These are phyloP conservation scores for Staphylotrichum tortipilum DNA, from an alignment of 495 filamentous ascomycete genomes.

Conservation along the genomic window DNA sequence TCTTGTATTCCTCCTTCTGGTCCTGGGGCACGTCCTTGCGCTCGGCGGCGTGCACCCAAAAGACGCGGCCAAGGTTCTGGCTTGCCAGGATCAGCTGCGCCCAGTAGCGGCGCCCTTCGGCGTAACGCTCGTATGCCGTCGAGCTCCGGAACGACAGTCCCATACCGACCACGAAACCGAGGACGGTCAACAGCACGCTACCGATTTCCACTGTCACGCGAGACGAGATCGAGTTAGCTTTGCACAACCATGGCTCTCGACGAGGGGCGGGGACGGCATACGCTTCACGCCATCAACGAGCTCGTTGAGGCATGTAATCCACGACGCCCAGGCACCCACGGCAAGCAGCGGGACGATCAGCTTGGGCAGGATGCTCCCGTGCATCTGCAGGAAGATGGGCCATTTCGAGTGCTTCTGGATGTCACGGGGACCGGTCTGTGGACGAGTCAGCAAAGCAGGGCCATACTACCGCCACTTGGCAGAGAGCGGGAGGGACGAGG, in stretches of 20 bases:
- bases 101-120: conserved; percentile 72
- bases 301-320: conserved; percentile 51
- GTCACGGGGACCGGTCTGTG: conserved; percentile 55
- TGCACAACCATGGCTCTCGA: too few species aligned
- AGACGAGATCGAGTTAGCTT: background rate
- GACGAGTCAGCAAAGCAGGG: background rate
- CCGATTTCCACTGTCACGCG: conserved; percentile 49
- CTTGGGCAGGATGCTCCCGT: conserved; percentile 71
- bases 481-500: background rate
- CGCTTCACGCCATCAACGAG: too few species aligned
- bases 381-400: conserved; percentile 69
- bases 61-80: conserved; percentile 65
- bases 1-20: conserved; percentile 34
- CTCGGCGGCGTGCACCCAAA: conserved; percentile 69
- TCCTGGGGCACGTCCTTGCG: conserved; percentile 40
- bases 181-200: conserved; percentile 67
- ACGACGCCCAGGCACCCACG: conserved; percentile 60
- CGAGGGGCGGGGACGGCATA: too few species aligned
- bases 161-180: conserved; percentile 84
- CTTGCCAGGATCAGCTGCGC: conserved; percentile 60
- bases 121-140: conserved; percentile 77
- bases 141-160: conserved; percentile 75
- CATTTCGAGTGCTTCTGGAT: conserved; percentile 71
- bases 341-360: conserved; percentile 67
- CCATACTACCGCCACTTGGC: background rate